Base-by-base conservation (phyloP, 148 eudicot species). In the Amaranthus hypochondriacus region DNA sequence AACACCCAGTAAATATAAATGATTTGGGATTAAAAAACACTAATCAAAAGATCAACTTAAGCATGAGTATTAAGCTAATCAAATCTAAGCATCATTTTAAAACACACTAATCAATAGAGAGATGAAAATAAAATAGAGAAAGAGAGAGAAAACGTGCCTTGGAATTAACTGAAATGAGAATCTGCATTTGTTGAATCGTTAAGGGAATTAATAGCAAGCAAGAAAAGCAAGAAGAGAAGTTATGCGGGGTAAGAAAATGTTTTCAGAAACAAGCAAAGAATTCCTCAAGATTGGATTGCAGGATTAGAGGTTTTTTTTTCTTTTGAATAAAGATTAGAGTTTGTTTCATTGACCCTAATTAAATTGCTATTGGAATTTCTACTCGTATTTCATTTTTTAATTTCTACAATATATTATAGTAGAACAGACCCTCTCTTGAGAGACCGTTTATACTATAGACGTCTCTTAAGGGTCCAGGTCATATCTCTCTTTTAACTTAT, bases 141-240 rank as follows among this genome's bases (percentile, higher is more conserved):
- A 73, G 42, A 68, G 57, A 64, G 66, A 69, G 48, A 56, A 39
- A 62, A 69, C 75, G 50, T 72, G 65, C 87, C 85, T 82, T 46
- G 66, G 5, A 76, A 68, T 61, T 49, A 42, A 62, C 61, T 6
- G 61, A 53, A 59, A 72, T 57, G 63, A 39, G 58, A 42, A 75
- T 77, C 57, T 69, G 73, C 77, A 72, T 79, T 74, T 66, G 60
- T 28, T 21, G 77, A 74, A 69, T 14, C 62, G 55, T 68, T 12
- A 39, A 71, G 47, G 28, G 69, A 76, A 67, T 74, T 9, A 49
- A 13, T 61, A 66, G 50, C 39, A 55, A 61, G 9, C 57, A 53
- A 57, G 64, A 68, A 62, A 75, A 71, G 70, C 44, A 21, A 7
- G 62, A 56, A 3, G 18, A 13, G 70, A 3, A 43, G 73, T 68